Evolutionary conservation across 2,329 filamentous ascomycete genomes (phyloP).

Genomic region (Monosporascus cannonballus): DNA sequence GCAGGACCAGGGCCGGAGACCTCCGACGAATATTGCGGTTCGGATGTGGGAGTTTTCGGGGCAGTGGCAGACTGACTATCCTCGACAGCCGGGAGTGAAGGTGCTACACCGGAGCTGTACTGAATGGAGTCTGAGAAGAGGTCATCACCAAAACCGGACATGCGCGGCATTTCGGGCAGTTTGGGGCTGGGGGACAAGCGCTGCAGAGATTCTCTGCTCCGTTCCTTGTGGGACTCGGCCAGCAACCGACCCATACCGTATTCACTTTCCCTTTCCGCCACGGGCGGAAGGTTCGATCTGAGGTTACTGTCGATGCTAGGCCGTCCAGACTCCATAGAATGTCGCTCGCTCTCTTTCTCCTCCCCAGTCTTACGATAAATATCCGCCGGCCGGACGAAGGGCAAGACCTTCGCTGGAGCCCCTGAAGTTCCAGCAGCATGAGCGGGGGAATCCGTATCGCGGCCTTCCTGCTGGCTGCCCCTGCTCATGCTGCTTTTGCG

Average conservation of each 20-base stretch:
- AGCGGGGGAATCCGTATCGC: conserved; percentile 32
- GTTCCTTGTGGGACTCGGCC: conserved; percentile 10
- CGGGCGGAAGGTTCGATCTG: conserved; percentile 23
- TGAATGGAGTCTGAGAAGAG: conserved; percentile 39
- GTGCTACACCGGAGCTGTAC: conserved; percentile 6
- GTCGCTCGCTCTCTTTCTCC: conserved; percentile 51
- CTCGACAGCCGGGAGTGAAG: neutral
- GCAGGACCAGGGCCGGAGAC: neutral
- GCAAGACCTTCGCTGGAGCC: conserved; percentile 40
- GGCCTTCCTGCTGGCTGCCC: conserved; percentile 40
- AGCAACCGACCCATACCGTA: conserved; percentile 45
- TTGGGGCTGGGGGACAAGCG: conserved; percentile 48
- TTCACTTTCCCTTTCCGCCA: conserved; percentile 51
- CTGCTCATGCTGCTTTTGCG: conserved; percentile 61
- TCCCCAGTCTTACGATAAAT: conserved; percentile 69
- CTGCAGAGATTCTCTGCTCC: conserved; percentile 6
- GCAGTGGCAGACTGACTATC: neutral
- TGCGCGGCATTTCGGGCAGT: conserved; percentile 50
- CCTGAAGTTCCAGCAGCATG: conserved; percentile 24
- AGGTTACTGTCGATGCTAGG: conserved; percentile 47
- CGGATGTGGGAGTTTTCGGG: too few species aligned
- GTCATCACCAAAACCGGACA: conserved; percentile 56
- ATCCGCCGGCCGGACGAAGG: conserved; percentile 68
- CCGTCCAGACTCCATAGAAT: conserved; percentile 50
- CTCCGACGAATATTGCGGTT: neutral